Evolutionary conservation across 805 yeast genomes (phyloP), one percentile per base, ranked within the genome.

Genomic region (Schwanniomyces pseudopolymorphus): DNA sequence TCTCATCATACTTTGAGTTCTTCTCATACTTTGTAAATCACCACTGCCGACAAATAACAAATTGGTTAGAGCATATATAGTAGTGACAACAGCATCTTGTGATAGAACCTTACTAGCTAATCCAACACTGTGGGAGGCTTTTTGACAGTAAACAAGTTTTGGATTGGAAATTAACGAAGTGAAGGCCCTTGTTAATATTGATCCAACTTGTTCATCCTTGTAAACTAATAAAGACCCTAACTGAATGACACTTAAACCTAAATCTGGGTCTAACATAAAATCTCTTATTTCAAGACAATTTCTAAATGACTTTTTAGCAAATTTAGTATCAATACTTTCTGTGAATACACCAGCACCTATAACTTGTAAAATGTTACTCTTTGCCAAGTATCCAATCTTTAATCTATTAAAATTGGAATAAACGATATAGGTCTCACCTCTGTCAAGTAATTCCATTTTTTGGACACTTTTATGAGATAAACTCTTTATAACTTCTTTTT

Each of bases 41-140:
- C 68, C 77, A 49, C 67, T 78, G 13, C 77, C 83, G 44, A 74
- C 79, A 43, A 84, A 79, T 26, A 92, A 67, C 48, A 87, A 63
- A 60, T 94, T 94, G 16, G 87, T 81, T 52, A 92, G 74, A 0
- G 95, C 83, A 66, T 94, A 94, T 43, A 94, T 82, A 1, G 92
- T 79, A 6, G 96, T 84, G 7, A 90, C 87, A 19, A 87, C 83
- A 1, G 88, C 81, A 59, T 90, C 97, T 58, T 89, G 92, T 16
- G 90, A 80, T 44, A 87, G 70, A 7, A 81, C 79, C 46, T 78
- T 79, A 53, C 88, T 71, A 3, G 91, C 89, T 41, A 78, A 63
- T 0, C 91, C 86, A 33, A 90, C 79, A 31, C 80, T 68, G 44
- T 67, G 64, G 0, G 94, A 78, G 2, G 84, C 75, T 5, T 70